These are phyloP conservation scores for Candida michaelii DNA, from an alignment of 805 yeast genomes.

Conservation along the genomic window DNA sequence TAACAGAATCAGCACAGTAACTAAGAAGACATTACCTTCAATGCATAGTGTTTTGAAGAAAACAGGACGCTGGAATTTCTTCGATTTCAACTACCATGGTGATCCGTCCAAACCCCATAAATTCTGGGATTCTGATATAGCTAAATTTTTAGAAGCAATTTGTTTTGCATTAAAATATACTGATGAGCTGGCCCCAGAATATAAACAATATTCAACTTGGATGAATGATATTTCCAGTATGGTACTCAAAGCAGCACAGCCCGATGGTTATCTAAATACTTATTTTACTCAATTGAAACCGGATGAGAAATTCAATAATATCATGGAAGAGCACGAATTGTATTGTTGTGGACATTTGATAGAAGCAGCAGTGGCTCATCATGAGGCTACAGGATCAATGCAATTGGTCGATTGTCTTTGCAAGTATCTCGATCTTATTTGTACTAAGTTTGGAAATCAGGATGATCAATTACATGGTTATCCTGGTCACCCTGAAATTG, in stretches of 20 bases:
- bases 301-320: constrained; percentile 25
- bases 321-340: constrained; percentile 17
- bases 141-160: constrained; percentile 21
- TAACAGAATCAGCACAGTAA: constrained; percentile 14
- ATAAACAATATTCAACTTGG: constrained; percentile 15
- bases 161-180: constrained; percentile 20
- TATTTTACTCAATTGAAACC: constrained; percentile 23
- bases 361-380: constrained; percentile 23
- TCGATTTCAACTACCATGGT: constrained; percentile 5
- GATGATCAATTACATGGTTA: constrained; percentile 19
- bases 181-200: constrained; percentile 7
- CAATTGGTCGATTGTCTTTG: constrained; percentile 17
- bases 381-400: constrained; percentile 17
- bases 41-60: constrained; percentile 17
- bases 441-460: constrained; percentile 19
- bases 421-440: constrained; percentile 19
- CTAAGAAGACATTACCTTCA: constrained; percentile 19
- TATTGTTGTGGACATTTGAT: constrained; percentile 24
- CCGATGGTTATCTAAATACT: constrained; percentile 23
- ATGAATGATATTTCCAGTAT: constrained; percentile 18
- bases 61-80: constrained; percentile 23
- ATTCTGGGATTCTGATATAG: constrained; percentile 27
- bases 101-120: constrained; percentile 16
- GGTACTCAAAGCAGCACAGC: constrained; percentile 20
- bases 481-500: constrained; percentile 27